Percentiles rank a stretch among this genome's conserved stretches.
These are phyloP conservation scores for Sextonia rubra DNA, from an alignment of 164 flowering plant species.

Conservation along the genomic window DNA sequence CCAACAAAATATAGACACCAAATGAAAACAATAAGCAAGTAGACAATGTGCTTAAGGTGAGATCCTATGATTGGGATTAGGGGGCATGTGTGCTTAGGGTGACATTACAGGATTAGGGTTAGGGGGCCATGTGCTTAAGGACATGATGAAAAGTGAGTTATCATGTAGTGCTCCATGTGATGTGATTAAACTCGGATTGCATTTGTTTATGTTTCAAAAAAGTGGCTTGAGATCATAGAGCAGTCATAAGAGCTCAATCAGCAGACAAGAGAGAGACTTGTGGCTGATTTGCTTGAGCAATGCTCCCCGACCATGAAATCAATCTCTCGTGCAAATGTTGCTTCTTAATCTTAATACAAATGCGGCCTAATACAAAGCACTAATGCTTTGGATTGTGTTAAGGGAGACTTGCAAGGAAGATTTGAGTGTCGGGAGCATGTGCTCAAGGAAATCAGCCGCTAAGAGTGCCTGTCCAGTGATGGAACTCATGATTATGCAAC, in stretches of 20 bases:
- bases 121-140: background rate
- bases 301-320: background rate
- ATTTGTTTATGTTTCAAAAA: background rate
- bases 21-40: no score
- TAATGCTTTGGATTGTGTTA: background rate
- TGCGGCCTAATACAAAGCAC: no score
- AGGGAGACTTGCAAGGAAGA: background rate
- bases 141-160: background rate
- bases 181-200: background rate
- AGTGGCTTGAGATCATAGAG: background rate
- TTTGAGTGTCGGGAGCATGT: background rate
- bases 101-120: no score
- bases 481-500: background rate
- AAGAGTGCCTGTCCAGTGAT: background rate
- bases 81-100: no score
- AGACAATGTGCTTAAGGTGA: no score
- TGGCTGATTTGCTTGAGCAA: background rate
- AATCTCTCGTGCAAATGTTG: background rate
- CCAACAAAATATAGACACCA: no score
- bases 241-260: background rate
- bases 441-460: background rate
- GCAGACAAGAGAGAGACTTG: background rate
- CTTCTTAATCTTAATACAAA: background rate
- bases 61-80: no score
- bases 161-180: no score